Conservation (phyloP, 2,329 filamentous ascomycete species). For the Colletotrichum camelliae region DNA sequence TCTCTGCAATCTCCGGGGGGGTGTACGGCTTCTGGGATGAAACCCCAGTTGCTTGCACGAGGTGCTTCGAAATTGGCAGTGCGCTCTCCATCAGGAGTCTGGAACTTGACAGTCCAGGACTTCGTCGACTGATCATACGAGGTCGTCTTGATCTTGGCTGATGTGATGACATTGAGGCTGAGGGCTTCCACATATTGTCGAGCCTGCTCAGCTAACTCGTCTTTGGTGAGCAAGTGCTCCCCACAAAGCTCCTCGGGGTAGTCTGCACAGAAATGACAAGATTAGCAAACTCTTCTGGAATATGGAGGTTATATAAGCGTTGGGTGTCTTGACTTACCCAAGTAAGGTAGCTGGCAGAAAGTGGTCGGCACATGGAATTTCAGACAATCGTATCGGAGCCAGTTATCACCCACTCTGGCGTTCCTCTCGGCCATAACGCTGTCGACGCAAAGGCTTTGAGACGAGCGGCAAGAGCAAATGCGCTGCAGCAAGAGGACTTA, state of each 20-base stretch:
- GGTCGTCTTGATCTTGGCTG: constrained; percentile 30
- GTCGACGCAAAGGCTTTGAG: constrained; percentile 41
- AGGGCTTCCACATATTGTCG: constrained; percentile 31
- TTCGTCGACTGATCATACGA: constrained; percentile 26
- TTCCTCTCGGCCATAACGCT: constrained; percentile 40
- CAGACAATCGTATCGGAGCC: constrained; percentile 42
- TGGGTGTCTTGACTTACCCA: constrained; percentile 23
- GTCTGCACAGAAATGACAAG: background rate
- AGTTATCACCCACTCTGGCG: constrained; percentile 41
- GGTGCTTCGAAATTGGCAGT: constrained; percentile 25
- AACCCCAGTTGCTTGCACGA: constrained; percentile 30
- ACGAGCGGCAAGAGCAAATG: constrained; percentile 35
- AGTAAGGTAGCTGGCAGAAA: constrained; percentile 38
- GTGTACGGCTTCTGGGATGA: constrained; percentile 26
- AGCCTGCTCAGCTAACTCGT: constrained; percentile 30
- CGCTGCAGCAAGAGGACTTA: constrained; percentile 17
- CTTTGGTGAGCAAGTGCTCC: constrained; percentile 24
- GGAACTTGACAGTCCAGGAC: constrained; percentile 30
- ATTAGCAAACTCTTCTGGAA: background rate
- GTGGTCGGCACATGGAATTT: constrained; percentile 42
- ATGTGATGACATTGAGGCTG: constrained; percentile 31
- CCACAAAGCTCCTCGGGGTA: background rate
- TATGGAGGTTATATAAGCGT: background rate
- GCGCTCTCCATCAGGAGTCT: constrained; percentile 12
- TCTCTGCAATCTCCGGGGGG: constrained; percentile 27